A percentile compares a stretch with the other conserved stretches of the same genome.
These are phyloP conservation scores for Globisporangium okanoganense DNA, from an alignment of 352 stramenopile species.

Conservation along the genomic window DNA sequence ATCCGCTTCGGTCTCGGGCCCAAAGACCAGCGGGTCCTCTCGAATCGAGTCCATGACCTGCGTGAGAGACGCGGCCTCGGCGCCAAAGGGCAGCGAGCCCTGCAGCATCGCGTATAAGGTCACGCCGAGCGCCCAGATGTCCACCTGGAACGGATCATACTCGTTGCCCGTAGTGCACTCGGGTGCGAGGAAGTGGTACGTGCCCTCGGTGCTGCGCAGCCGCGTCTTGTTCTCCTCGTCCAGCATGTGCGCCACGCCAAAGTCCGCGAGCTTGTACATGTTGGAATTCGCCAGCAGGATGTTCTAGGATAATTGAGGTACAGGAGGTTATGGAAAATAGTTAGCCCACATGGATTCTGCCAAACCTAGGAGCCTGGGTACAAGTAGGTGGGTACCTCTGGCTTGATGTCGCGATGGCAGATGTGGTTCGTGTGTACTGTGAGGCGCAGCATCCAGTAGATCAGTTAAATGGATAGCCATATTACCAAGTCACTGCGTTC, in stretches of 20 bases:
- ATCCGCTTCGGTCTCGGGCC: conserved; percentile 30
- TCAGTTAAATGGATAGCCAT: neutral
- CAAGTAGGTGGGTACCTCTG: conserved; percentile 20
- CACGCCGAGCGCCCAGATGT: conserved; percentile 82
- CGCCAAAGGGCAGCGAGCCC: conserved; percentile 69
- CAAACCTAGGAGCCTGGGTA: too few relatives aligned
- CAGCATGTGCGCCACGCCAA: conserved; percentile 71
- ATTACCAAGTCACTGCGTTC: too few relatives aligned
- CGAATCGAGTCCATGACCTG: conserved; percentile 75
- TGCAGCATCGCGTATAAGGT: conserved; percentile 74
- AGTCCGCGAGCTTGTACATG: conserved; percentile 78
- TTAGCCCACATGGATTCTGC: too few relatives aligned
- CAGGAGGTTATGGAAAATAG: too few relatives aligned
- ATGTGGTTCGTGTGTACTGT: conserved; percentile 77
- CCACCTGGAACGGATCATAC: conserved; percentile 74
- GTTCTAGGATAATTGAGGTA: too few relatives aligned
- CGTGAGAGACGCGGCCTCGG: conserved; percentile 39
- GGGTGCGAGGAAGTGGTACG: conserved; percentile 84
- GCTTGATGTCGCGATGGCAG: conserved; percentile 85
- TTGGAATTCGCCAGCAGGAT: conserved; percentile 54
- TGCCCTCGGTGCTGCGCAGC: conserved; percentile 79
- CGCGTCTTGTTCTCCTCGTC: conserved; percentile 30
- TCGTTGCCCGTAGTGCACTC: conserved; percentile 75
- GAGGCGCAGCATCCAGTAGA: neutral
- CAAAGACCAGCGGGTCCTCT: conserved; percentile 44